A percentile compares a stretch with the other conserved stretches of the same genome.
Evolutionary conservation across 2,329 filamentous ascomycete species (phyloP).

Genomic region (Botrytis sinoallii): DNA sequence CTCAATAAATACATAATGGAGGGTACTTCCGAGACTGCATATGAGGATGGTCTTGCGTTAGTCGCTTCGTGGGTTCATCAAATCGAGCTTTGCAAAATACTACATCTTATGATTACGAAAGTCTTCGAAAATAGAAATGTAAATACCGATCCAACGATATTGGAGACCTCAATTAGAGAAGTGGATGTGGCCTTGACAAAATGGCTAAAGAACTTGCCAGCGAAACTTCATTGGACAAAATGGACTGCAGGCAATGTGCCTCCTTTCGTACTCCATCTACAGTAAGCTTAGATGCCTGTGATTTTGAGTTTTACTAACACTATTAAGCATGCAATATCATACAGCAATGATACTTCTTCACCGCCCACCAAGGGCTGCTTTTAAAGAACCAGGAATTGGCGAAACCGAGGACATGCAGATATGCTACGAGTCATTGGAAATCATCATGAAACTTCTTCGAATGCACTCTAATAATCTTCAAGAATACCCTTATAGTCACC

Average conservation of each 20-base stretch:
- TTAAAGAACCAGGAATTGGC: slow-evolving; percentile 42
- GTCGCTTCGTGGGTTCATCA: slow-evolving; percentile 48
- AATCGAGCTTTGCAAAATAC: slow-evolving; percentile 48
- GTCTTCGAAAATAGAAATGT: slow-evolving; percentile 48
- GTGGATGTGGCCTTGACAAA: slow-evolving; percentile 48
- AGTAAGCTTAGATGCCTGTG: slow-evolving; percentile 32
- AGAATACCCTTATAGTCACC: slow-evolving; percentile 43
- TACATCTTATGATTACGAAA: slow-evolving; percentile 50
- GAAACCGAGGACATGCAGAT: slow-evolving; percentile 48
- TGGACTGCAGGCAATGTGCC: slow-evolving; percentile 49
- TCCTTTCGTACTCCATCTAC: slow-evolving; percentile 47
- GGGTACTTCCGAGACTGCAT: slow-evolving; percentile 45
- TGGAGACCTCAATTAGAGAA: slow-evolving; percentile 44
- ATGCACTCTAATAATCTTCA: slow-evolving; percentile 41
- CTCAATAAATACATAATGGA: slow-evolving; percentile 48
- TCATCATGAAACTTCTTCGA: slow-evolving; percentile 45
- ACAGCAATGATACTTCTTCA: slow-evolving; percentile 52
- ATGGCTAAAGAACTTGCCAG: slow-evolving; percentile 47
- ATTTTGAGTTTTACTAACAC: background rate
- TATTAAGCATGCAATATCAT: slow-evolving; percentile 45
- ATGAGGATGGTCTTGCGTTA: slow-evolving; percentile 46
- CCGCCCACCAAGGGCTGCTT: slow-evolving; percentile 46
- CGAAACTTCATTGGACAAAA: slow-evolving; percentile 50
- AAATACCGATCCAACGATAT: slow-evolving; percentile 42
- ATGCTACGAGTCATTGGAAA: slow-evolving; percentile 48